Conservation (phyloP, 805 yeast species). For the Geotrichum ghanense region DNA sequence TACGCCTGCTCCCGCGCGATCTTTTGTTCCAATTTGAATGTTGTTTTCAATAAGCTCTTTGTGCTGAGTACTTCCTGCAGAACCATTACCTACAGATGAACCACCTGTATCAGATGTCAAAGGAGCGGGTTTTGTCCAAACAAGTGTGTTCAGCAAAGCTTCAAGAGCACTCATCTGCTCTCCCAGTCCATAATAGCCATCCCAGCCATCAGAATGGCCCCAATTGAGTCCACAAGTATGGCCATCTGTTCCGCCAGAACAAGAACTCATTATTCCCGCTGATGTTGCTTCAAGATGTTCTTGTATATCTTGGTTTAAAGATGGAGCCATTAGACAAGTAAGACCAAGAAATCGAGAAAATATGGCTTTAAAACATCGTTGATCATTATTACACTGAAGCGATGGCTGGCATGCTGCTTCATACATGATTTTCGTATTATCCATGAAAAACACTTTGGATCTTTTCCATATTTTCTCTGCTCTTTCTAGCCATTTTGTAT, state of each 20-base stretch:
- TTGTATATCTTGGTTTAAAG: conserved; percentile 36
- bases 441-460: conserved; percentile 40
- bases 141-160: conserved; percentile 36
- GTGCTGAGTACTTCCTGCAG: conserved; percentile 47
- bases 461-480: conserved; percentile 34
- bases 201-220: conserved; percentile 45
- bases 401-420: conserved; percentile 63
- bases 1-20: conserved; percentile 83
- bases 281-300: conserved; percentile 41
- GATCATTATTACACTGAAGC: conserved; percentile 53
- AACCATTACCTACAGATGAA: conserved; percentile 51
- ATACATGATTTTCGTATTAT: conserved; percentile 38
- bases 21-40: conserved; percentile 41
- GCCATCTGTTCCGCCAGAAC: conserved; percentile 72
- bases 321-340: conserved; percentile 50
- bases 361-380: conserved; percentile 63
- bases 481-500: conserved; percentile 47
- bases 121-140: conserved; percentile 38
- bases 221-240: conserved; percentile 76
- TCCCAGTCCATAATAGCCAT: conserved; percentile 63
- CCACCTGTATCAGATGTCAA: conserved; percentile 58
- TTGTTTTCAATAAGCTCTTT: conserved; percentile 15
- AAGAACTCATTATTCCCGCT: conserved; percentile 61
- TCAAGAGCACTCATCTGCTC: conserved; percentile 78
- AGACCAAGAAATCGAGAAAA: conserved; percentile 54